Evolutionary conservation across 2,329 filamentous ascomycete genomes (phyloP), one percentile per base, ranked within the genome.

Genomic region (Cladosporium sp.): DNA sequence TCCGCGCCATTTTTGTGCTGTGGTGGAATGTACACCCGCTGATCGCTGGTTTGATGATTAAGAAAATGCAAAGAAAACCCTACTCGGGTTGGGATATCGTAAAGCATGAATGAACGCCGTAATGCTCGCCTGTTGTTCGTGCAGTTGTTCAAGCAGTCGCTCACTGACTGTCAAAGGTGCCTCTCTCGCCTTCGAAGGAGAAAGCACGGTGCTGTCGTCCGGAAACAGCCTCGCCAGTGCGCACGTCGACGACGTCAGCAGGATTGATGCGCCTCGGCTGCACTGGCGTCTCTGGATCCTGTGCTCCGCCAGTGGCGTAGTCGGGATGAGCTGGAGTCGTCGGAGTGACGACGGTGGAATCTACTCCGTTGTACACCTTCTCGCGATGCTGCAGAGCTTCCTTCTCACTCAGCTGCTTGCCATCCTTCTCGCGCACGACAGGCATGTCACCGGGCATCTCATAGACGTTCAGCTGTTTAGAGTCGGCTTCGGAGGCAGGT

Each of bases 391-490:
- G 74, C 74, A 83, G 78, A 41, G 80, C 78, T 66, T 84, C 81
- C 68, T 84, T 84, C 72, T 84, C 82, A 24, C 77, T 79, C 41
- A 83, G 72, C 66, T 80, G 76, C 21, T 78, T 79, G 34, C 81
- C 81, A 59, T 79, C 82, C 57, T 81, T 82, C 73, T 84, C 81
- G 67, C 82, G 83, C 64, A 82, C 81, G 51, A 81, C 80, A 18
- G 83, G 84, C 74, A 87, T 83, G 11, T 85, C 85, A 1, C 86
- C 86, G 0, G 83, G 82, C 73, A 83, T 86, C 54, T 82, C 85
- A 64, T 77, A 82, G 10, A 84, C 63, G 14, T 69, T 67, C 15
- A 69, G 66, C 44, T 72, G 70, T 44, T 69, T 68, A 57, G 71
- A 71, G 57, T 76, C 73, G 11, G 73, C 74, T 61, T 74, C 74